Base-by-base conservation (phyloP, 805 yeast species). In the Wickerhamiella vanderwaltii region DNA sequence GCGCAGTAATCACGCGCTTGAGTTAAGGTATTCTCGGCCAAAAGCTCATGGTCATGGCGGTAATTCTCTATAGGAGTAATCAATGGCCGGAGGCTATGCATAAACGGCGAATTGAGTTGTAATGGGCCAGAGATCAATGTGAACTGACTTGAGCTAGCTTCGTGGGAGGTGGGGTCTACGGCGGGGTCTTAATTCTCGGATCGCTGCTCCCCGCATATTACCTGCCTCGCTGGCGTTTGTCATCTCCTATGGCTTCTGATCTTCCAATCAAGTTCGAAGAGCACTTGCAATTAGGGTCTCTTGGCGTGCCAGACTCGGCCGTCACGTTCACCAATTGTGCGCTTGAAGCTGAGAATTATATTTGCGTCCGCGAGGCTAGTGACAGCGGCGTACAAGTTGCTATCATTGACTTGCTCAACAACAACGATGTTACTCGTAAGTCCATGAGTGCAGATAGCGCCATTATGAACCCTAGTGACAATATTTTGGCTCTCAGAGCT, bases 371-470 rank as follows among this genome's bases (percentile, higher is more conserved):
- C 38, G 70, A 65, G 50, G 53, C 56, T 16, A 47, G 65, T 51
- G 65, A 71, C 58, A 39, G 52, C 35, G 69, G 88, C 47, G 87
- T 85, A 63, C 65, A 60, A 56, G 97, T 93, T 41, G 95, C 95
- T 33, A 91, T 91, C 54, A 75, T 91, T 48, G 93, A 91, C 58
- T 69, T 91, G 56, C 70, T 74, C 49, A 77, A 82, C 58, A 76
- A 76, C 66, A 83, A 83, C 63, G 72, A 75, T 53, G 75, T 87
- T 46, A 79, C 82, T 17, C 77, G 93, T 58, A 88, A 91, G 64
- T 81, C 83, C 61, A 91, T 91, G 95, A 73, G 83, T 43, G 99
- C 98, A 34, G 99, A 91, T 64, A 82, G 86, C 48, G 97, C 96
- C 39, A 91, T 91, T 58, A 78, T 91, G 91, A 93, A 86, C 62